These are phyloP conservation scores for Coniochaeta sp. DNA, from an alignment of 2,329 filamentous ascomycete species.

Conservation along the genomic window DNA sequence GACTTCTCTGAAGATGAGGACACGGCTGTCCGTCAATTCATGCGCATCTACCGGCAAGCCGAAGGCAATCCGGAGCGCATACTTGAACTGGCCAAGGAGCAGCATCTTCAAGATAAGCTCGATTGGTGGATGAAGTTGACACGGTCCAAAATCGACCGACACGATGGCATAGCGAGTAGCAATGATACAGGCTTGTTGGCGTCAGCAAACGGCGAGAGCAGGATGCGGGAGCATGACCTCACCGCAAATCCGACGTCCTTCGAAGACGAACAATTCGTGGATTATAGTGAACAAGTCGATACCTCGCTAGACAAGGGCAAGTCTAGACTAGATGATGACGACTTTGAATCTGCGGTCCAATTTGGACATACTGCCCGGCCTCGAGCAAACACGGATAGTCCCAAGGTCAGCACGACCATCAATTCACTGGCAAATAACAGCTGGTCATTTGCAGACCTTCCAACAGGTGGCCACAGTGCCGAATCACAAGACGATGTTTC, in stretches of 20 bases:
- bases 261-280: neutral
- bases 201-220: neutral
- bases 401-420: slow-evolving; percentile 30
- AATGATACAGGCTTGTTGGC: neutral
- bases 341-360: neutral
- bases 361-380: slow-evolving; percentile 27
- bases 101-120: slow-evolving; percentile 50
- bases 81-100: slow-evolving; percentile 51
- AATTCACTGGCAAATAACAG: slow-evolving; percentile 52
- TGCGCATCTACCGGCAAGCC: slow-evolving; percentile 51
- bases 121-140: slow-evolving; percentile 52
- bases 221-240: neutral
- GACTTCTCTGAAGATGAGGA: slow-evolving; percentile 6
- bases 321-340: slow-evolving; percentile 5
- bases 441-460: slow-evolving; percentile 44
- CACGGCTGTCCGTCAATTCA: slow-evolving; percentile 22
- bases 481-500: neutral
- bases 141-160: slow-evolving; percentile 21
- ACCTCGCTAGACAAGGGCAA: neutral
- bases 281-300: slow-evolving; percentile 5
- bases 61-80: slow-evolving; percentile 52
- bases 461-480: neutral
- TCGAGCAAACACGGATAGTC: slow-evolving; percentile 51
- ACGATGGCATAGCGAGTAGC: slow-evolving; percentile 1
- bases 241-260: neutral